A percentile compares a stretch with the other conserved stretches of the same genome.
Evolutionary conservation across 768 basidiomycete genomes (phyloP).

Genomic region (Agrocybe praecox): DNA sequence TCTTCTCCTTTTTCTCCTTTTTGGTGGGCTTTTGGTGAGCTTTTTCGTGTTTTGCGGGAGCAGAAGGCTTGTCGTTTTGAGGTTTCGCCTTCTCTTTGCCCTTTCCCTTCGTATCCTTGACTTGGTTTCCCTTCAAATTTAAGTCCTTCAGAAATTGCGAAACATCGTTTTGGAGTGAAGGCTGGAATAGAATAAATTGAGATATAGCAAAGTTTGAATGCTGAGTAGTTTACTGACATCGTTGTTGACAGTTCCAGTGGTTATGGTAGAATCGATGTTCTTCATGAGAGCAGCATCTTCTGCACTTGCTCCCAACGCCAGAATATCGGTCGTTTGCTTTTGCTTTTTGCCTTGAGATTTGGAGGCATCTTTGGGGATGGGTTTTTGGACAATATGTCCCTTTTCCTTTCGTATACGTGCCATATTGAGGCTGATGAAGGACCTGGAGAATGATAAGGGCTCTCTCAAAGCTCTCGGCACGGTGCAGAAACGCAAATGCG

Average conservation of each 20-base stretch:
- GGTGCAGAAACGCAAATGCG: not conserved
- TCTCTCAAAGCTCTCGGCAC: not conserved
- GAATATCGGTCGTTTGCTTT: constrained; percentile 23
- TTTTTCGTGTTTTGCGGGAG: not conserved
- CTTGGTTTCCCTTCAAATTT: constrained; percentile 24
- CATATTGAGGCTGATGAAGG: constrained; percentile 1
- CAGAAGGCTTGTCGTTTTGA: constrained; percentile 5
- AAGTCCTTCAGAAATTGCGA: constrained; percentile 47
- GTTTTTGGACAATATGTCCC: constrained; percentile 4
- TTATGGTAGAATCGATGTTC: constrained; percentile 33
- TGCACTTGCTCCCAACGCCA: constrained; percentile 48
- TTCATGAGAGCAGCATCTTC: constrained; percentile 49
- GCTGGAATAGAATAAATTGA: constrained; percentile 25
- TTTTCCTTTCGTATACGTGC: constrained; percentile 20
- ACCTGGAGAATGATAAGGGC: not conserved
- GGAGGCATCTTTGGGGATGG: not conserved
- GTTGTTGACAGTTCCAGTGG: constrained; percentile 26
- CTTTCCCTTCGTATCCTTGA: constrained; percentile 9
- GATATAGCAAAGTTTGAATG: not conserved
- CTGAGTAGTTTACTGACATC: constrained; percentile 28
- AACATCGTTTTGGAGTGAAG: constrained; percentile 44
- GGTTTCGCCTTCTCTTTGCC: constrained; percentile 14
- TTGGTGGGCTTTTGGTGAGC: constrained; percentile 9
- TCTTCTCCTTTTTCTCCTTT: constrained; percentile 21
- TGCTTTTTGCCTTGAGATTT: constrained; percentile 5